Evolutionary conservation across 352 stramenopile species (phyloP).

Genomic region (Halophytophthora polymorphica): DNA sequence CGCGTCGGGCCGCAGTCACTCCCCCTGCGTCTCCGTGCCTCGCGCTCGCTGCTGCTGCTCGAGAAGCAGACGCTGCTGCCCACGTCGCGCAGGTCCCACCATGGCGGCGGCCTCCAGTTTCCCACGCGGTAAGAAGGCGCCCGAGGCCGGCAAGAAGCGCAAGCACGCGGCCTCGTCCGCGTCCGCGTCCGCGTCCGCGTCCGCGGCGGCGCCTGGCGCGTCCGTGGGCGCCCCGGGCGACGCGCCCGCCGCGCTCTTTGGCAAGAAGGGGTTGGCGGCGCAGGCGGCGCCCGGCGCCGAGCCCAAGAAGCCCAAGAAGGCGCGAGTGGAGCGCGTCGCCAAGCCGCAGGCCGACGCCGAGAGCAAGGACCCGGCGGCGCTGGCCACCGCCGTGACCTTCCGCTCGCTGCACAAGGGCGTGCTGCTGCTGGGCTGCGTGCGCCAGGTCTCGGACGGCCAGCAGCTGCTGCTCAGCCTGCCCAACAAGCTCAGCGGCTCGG

Average conservation of each 20-base stretch:
- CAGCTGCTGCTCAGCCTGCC: conserved; percentile 88
- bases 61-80: no score
- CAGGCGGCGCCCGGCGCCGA: conserved; percentile 14
- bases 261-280: conserved; percentile 62
- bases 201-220: conserved; percentile 17
- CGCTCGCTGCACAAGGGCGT: conserved; percentile 64
- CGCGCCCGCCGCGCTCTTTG: conserved; percentile 66
- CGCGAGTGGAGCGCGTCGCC: conserved; percentile 6
- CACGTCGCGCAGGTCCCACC: conserved; percentile 12
- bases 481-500: conserved; percentile 93
- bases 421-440: conserved; percentile 85
- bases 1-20: no score
- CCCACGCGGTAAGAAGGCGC: conserved; percentile 64
- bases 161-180: neutral
- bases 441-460: conserved; percentile 82
- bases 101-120: conserved; percentile 52
- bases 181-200: neutral
- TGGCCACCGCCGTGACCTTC: conserved; percentile 56
- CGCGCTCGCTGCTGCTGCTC: no score
- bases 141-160: conserved; percentile 7
- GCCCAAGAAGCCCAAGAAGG: conserved; percentile 32
- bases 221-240: conserved; percentile 23
- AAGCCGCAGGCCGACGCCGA: conserved; percentile 11
- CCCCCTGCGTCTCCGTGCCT: no score
- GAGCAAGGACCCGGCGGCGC: conserved; percentile 31